Evolutionary conservation across 148 eudicot species (phyloP).

Genomic region (Selenicereus undatus): DNA sequence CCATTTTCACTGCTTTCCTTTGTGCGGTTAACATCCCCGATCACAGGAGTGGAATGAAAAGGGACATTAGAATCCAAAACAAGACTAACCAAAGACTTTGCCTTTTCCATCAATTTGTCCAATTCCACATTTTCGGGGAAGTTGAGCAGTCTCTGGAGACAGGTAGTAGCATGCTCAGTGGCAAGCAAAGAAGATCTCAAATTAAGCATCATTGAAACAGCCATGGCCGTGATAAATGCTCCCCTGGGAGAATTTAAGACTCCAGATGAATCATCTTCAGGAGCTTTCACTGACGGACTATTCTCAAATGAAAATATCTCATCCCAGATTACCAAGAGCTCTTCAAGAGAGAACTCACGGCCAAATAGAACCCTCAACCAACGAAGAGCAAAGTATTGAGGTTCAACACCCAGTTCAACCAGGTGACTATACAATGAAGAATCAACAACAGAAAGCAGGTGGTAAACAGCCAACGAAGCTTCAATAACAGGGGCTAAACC

Average conservation of each 20-base stretch:
- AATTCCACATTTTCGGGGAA: slow-evolving; percentile 61
- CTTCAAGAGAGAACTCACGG: slow-evolving; percentile 80
- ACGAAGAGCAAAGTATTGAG: slow-evolving; percentile 93
- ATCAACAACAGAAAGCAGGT: slow-evolving; percentile 81
- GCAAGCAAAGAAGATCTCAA: slow-evolving; percentile 88
- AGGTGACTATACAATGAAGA: slow-evolving; percentile 81
- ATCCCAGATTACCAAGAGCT: slow-evolving; percentile 79
- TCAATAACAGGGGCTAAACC: slow-evolving; percentile 82
- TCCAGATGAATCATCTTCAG: slow-evolving; percentile 40
- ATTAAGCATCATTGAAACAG: slow-evolving; percentile 85
- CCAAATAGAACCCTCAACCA: slow-evolving; percentile 95
- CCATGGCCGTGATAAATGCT: slow-evolving; percentile 80
- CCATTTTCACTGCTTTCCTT: slow-evolving; percentile 44
- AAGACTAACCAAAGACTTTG: slow-evolving; percentile 63
- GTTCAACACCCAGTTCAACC: slow-evolving; percentile 91
- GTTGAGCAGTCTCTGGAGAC: slow-evolving; percentile 90
- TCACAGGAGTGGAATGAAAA: slow-evolving; percentile 28
- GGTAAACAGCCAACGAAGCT: slow-evolving; percentile 85
- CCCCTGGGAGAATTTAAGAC: slow-evolving; percentile 75
- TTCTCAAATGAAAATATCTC: slow-evolving; percentile 77
- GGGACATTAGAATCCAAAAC: slow-evolving; percentile 63
- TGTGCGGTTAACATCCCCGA: slow-evolving; percentile 27
- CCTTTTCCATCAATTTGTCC: slow-evolving; percentile 58
- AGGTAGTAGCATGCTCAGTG: slow-evolving; percentile 78
- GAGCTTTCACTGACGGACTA: slow-evolving; percentile 24